Percentiles rank a stretch among this genome's conserved stretches.
These are phyloP conservation scores for Pythium volutum DNA, from an alignment of 352 stramenopile genomes.

Conservation along the genomic window DNA sequence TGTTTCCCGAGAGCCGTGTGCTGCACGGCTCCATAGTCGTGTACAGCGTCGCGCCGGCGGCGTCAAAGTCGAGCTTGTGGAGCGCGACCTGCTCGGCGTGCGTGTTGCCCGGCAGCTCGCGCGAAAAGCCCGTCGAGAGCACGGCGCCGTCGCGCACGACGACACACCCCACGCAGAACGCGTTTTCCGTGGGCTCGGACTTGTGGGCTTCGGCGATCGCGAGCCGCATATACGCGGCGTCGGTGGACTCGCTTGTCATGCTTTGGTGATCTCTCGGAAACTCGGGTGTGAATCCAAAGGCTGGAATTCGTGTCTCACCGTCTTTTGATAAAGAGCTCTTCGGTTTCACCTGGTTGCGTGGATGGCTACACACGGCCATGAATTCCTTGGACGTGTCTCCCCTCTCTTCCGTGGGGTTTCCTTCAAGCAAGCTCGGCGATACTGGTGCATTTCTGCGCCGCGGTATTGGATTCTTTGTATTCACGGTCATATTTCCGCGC, in stretches of 20 bases:
- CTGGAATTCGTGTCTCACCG: no score
- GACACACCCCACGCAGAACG: slow-evolving; percentile 83
- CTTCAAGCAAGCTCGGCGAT: no score
- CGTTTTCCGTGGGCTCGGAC: slow-evolving; percentile 62
- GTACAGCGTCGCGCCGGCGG: slow-evolving; percentile 69
- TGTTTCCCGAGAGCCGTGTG: slow-evolving; percentile 80
- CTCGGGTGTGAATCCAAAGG: no score
- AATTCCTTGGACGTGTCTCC: no score
- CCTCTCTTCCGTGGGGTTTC: no score
- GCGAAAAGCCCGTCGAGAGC: slow-evolving; percentile 75
- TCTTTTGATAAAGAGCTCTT: no score
- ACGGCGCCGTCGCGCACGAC: slow-evolving; percentile 55
- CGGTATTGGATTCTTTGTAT: no score
- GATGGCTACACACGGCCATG: no score
- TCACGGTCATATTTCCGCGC: no score
- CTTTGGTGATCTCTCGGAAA: no score
- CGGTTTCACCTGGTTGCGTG: no score
- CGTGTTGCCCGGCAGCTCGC: slow-evolving; percentile 86
- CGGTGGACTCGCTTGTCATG: not conserved
- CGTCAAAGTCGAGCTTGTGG: slow-evolving; percentile 73
- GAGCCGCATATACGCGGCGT: slow-evolving; percentile 71
- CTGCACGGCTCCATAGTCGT: slow-evolving; percentile 91
- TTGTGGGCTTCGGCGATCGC: slow-evolving; percentile 81
- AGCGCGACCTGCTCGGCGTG: slow-evolving; percentile 88
- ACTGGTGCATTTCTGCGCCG: no score